Evolutionary conservation across 192 early-diverging fungal species (phyloP), one percentile per base, ranked within the genome.

Genomic region (Funneliformis mosseae): DNA sequence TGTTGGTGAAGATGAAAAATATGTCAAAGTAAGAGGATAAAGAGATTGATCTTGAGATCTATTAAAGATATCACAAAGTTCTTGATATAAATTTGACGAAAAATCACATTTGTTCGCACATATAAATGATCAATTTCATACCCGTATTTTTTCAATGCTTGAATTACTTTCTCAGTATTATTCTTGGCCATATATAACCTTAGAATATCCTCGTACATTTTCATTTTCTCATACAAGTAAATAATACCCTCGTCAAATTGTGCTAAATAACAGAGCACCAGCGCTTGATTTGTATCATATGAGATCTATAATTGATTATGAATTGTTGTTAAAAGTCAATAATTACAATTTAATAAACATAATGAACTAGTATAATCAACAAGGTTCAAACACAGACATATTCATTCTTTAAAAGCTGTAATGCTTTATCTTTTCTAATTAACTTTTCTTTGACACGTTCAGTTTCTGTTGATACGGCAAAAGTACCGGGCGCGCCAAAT

Each of bases 221-320:
- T 87, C 82, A 93, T 92, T 25, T 93, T 93, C 85, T 97, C 93
- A 76, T 97, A 95, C 25, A 99, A 87, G 82, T 93, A 96, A 28
- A 97, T 89, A 27, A 94, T 91, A 0, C 97, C 98, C 2, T 93
- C 92, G 66, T 91, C 90, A 83, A 98, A 99, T 0, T 91, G 83
- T 61, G 93, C 92, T 64, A 93, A 88, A 46, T 96, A 93, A 78
- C 97, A 98, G 8, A 99, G 87, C 8, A 98, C 92, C 68, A 97
- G 87, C 1, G 97, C 97, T 25, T 97, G 95, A 80, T 98, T 96
- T 74, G 93, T 88, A 86, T 99, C 97, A 79, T 97, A 96, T 16
- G 83, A 83, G 5, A 95, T 90, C 72, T 83, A 46, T 7, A 21
- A 38, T 38, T 11, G 18, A 9, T 42, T n/a, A 62, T n/a, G n/a